phyloP scores from a whole-genome alignment of 2,329 filamentous ascomycete genomes.

The Penicillium sp. region DNA sequence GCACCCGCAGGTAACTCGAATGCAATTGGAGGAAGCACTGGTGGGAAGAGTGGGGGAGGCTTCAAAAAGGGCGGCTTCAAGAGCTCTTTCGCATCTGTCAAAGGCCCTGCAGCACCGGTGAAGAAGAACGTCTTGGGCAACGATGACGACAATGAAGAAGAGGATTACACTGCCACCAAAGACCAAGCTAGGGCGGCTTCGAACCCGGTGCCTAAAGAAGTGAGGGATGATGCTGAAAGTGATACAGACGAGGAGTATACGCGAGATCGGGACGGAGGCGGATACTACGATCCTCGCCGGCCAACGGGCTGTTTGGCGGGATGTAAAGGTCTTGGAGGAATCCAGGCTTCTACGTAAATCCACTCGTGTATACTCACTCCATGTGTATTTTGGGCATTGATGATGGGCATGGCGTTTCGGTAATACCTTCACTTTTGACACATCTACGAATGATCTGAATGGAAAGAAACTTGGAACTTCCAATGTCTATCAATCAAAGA shows the following conservation, averaged over 20 bases:
- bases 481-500: constrained; percentile 20
- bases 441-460: not conserved
- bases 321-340: constrained; percentile 29
- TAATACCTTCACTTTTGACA: not conserved
- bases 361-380: not conserved
- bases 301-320: constrained; percentile 48
- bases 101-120: constrained; percentile 31
- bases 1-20: constrained; percentile 24
- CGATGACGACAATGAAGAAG: constrained; percentile 40
- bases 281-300: constrained; percentile 50
- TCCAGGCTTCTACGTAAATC: constrained; percentile 12
- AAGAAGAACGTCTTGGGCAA: constrained; percentile 44
- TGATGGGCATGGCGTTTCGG: not conserved
- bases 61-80: constrained; percentile 85
- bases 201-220: constrained; percentile 3
- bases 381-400: not conserved
- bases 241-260: constrained; percentile 66
- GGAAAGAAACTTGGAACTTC: constrained; percentile 1
- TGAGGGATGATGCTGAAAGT: constrained; percentile 57
- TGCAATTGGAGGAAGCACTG: constrained; percentile 17
- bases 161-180: constrained; percentile 17
- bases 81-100: constrained; percentile 62
- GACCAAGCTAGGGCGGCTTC: constrained; percentile 2
- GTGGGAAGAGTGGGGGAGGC: constrained; percentile 25
- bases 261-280: constrained; percentile 32